A percentile compares a stretch with the other conserved stretches of the same genome.
phyloP scores from a whole-genome alignment of 805 yeast species.

The Scheffersomyces lignosus region DNA sequence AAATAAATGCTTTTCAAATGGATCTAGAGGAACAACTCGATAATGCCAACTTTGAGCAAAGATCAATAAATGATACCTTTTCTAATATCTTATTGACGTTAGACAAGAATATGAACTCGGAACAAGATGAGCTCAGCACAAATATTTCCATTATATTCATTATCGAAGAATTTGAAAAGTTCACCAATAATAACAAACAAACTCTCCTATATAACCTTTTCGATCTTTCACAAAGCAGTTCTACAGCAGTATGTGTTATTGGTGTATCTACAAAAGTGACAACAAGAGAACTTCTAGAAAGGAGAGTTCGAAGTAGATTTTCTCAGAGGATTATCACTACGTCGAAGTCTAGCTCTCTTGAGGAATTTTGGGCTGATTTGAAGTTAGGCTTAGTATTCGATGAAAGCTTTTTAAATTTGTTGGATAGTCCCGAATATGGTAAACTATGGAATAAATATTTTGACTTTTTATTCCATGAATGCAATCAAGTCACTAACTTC shows the following conservation, averaged over 20 bases:
- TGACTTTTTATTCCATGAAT: conserved; percentile 10
- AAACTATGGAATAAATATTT: conserved; percentile 49
- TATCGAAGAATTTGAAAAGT: conserved; percentile 83
- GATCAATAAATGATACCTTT: conserved; percentile 61
- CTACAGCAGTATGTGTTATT: conserved; percentile 74
- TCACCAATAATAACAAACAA: conserved; percentile 71
- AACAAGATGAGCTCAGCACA: conserved; percentile 13
- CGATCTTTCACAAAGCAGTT: conserved; percentile 74
- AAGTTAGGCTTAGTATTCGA: conserved; percentile 34
- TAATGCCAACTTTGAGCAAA: conserved; percentile 41
- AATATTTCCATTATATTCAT: conserved; percentile 67
- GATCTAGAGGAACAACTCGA: conserved; percentile 6
- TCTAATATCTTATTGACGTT: conserved; percentile 54
- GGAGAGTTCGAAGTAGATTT: conserved; percentile 87
- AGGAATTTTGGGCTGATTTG: conserved; percentile 52
- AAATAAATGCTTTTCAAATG: conserved; percentile 6
- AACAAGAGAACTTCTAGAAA: conserved; percentile 79
- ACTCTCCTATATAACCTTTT: conserved; percentile 83
- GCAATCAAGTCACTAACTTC: conserved; percentile 9
- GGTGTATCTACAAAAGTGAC: conserved; percentile 78
- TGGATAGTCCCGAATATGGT: conserved; percentile 21
- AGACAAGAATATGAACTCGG: conserved; percentile 34
- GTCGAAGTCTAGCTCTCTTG: conserved; percentile 48
- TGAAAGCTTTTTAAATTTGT: conserved; percentile 12
- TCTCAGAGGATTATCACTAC: conserved; percentile 73